Evolutionary conservation across 306 rosid species (phyloP).

Genomic region (Begonia masoniana): DNA sequence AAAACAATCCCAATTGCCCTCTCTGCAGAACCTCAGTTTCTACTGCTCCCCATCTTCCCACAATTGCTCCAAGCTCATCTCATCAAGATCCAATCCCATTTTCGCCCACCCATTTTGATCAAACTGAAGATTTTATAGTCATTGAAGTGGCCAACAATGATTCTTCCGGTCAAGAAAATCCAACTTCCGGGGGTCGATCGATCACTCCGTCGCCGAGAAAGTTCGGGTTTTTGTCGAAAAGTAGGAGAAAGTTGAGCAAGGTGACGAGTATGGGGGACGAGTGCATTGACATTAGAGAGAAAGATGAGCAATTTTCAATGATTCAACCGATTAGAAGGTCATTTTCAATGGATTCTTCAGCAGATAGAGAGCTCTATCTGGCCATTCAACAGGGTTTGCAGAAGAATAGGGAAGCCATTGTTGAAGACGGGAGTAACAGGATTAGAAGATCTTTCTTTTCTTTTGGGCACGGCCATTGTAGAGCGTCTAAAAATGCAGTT

Average conservation of each 20-base stretch:
- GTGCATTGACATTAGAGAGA: constrained; percentile 44
- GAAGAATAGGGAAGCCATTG: constrained; percentile 8
- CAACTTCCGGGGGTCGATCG: neutral
- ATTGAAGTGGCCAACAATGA: neutral
- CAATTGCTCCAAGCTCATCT: neutral
- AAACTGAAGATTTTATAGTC: neutral
- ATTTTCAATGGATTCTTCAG: constrained; percentile 63
- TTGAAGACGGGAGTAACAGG: too few relatives aligned
- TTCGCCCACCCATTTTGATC: neutral
- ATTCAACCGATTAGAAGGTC: constrained; percentile 54
- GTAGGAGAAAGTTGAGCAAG: constrained; percentile 28
- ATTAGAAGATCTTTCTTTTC: too few relatives aligned
- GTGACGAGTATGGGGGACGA: constrained; percentile 64
- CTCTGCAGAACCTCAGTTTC: constrained; percentile 10
- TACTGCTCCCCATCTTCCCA: neutral
- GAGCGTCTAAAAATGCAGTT: too few relatives aligned
- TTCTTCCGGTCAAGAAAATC: neutral
- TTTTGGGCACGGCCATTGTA: too few relatives aligned
- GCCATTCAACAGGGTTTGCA: constrained; percentile 30
- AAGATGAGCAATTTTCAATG: constrained; percentile 36
- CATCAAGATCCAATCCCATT: neutral
- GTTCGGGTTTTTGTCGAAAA: neutral
- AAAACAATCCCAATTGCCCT: constrained; percentile 13
- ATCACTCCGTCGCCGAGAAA: neutral
- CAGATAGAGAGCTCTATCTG: constrained; percentile 32